Evolutionary conservation across 768 basidiomycete genomes (phyloP).

Genomic region (Rossbeevera mucosa): DNA sequence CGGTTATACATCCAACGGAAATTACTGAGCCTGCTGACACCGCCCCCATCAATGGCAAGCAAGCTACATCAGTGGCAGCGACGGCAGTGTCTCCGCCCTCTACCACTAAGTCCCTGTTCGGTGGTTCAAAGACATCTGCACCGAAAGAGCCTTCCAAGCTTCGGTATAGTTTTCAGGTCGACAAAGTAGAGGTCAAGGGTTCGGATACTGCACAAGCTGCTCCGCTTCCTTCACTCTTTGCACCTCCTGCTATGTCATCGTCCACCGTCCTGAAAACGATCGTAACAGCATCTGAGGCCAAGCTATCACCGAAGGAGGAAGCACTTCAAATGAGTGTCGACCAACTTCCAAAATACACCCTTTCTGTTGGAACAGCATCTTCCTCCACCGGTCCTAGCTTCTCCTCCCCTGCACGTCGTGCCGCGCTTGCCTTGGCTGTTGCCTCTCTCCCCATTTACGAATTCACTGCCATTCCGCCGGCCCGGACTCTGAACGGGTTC

Average conservation of each 20-base stretch:
- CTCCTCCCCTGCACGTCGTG: constrained; percentile 24
- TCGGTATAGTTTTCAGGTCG: constrained; percentile 64
- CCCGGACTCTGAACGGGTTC: constrained; percentile 38
- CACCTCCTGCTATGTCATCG: constrained; percentile 28
- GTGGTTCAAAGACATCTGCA: constrained; percentile 43
- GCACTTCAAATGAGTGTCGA: constrained; percentile 27
- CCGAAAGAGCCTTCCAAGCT: constrained; percentile 80
- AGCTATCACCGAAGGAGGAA: constrained; percentile 27
- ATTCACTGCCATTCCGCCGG: constrained; percentile 23
- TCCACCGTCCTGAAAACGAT: background rate
- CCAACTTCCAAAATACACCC: constrained; percentile 35
- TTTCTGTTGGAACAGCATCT: constrained; percentile 15
- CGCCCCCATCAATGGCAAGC: constrained; percentile 15
- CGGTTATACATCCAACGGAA: constrained; percentile 33
- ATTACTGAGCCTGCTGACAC: constrained; percentile 35
- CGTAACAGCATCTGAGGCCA: constrained; percentile 13
- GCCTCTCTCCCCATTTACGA: constrained; percentile 45
- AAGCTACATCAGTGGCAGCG: background rate
- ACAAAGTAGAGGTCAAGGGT: constrained; percentile 36
- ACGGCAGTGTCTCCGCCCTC: constrained; percentile 19
- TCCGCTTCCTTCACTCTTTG: constrained; percentile 13
- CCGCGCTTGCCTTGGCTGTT: constrained; percentile 37
- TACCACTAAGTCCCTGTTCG: constrained; percentile 19
- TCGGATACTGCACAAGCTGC: constrained; percentile 7
- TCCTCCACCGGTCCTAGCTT: constrained; percentile 20